Percentiles rank a stretch among this genome's conserved stretches.
Evolutionary conservation across 371 early-diverging fungal species (phyloP).

Genomic region (Catenaria anguillulae): DNA sequence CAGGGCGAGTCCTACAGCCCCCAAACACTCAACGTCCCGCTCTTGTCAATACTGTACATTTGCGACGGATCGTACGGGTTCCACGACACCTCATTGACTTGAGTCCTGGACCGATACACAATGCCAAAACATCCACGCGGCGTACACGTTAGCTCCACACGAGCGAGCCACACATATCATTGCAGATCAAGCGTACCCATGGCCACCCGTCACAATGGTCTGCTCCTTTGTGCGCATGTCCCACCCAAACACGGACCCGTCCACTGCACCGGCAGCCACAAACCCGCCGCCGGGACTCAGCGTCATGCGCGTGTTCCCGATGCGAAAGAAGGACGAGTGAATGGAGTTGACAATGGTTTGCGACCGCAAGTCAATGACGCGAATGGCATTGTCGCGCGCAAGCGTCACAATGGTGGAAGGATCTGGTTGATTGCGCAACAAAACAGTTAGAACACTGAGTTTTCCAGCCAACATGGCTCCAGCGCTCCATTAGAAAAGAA

Average conservation of each 20-base stretch:
- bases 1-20: no score
- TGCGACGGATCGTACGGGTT: not conserved
- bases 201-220: conserved; percentile 2
- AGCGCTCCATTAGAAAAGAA: no score
- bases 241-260: conserved; percentile 4
- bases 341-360: no score
- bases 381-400: not conserved
- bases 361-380: not conserved
- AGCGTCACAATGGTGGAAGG: not conserved
- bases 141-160: no score
- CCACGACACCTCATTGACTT: not conserved
- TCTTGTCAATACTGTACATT: conserved; percentile 4
- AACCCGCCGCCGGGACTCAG: not conserved
- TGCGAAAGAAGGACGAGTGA: not conserved
- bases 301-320: not conserved
- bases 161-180: no score
- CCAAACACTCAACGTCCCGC: not conserved
- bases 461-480: no score
- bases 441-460: no score
- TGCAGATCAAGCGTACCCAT: no score
- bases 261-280: not conserved
- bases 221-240: not conserved
- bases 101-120: no score
- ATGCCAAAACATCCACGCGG: no score
- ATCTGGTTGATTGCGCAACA: not conserved